phyloP scores from a whole-genome alignment of 78 protist species.

The Dictyostelium purpureum region DNA sequence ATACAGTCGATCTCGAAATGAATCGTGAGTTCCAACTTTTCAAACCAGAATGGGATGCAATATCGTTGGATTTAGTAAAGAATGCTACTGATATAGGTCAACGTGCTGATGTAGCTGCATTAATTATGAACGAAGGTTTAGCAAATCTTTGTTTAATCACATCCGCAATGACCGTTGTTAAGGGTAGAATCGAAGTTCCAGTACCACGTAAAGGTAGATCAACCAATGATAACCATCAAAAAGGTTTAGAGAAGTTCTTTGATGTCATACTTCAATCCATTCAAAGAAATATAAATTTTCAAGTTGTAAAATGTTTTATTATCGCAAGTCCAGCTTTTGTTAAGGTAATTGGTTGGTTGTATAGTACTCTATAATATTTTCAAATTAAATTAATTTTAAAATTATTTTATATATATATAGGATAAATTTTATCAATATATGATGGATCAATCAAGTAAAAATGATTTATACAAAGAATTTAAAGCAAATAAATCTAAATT shows the following conservation, averaged over 20 bases:
- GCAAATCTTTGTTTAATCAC: slow-evolving; percentile 91
- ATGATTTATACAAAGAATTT: slow-evolving; percentile 72
- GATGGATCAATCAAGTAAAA: slow-evolving; percentile 49
- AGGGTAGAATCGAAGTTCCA: slow-evolving; percentile 80
- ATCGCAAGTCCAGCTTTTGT: slow-evolving; percentile 91
- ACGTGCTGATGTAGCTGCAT: slow-evolving; percentile 91
- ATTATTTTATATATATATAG: background rate
- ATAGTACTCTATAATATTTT: background rate
- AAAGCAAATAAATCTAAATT: slow-evolving; percentile 79
- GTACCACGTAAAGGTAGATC: slow-evolving; percentile 83
- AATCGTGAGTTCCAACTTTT: slow-evolving; percentile 69
- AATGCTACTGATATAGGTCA: slow-evolving; percentile 80
- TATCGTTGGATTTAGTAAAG: slow-evolving; percentile 80
- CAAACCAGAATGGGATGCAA: slow-evolving; percentile 90
- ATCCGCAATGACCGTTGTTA: slow-evolving; percentile 85
- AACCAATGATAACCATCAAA: slow-evolving; percentile 71
- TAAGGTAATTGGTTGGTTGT: background rate
- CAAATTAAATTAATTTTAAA: background rate
- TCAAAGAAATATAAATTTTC: slow-evolving; percentile 82
- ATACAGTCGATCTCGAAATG: slow-evolving; percentile 91
- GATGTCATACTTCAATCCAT: slow-evolving; percentile 84
- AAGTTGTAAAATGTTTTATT: slow-evolving; percentile 90
- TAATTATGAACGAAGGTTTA: slow-evolving; percentile 83
- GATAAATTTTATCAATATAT: slow-evolving; percentile 80
- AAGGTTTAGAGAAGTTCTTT: slow-evolving; percentile 85